Evolutionary conservation across 208 protist species (phyloP).

Genomic region (Leishmania braziliensis): DNA sequence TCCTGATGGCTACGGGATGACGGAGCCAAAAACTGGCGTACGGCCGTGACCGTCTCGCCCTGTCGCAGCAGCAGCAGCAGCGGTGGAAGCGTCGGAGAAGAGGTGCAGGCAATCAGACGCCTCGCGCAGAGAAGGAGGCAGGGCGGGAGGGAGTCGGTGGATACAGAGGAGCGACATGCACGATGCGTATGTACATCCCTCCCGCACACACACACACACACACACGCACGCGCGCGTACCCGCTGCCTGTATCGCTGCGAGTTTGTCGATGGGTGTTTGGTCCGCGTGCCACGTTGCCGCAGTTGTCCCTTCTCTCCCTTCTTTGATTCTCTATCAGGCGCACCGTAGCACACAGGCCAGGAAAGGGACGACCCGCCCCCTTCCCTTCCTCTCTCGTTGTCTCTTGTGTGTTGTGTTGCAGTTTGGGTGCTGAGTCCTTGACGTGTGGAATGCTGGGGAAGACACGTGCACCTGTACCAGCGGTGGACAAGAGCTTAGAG

Average conservation of each 20-base stretch:
- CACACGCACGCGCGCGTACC: too few species aligned
- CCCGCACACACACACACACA: not conserved
- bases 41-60: conserved; percentile 10
- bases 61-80: not conserved
- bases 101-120: not conserved
- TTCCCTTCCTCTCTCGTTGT: too few species aligned
- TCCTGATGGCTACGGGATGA: conserved; percentile 46
- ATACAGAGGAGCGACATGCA: not conserved
- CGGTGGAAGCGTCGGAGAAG: not conserved
- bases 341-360: not conserved
- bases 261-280: not conserved
- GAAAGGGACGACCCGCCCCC: too few species aligned
- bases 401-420: not conserved
- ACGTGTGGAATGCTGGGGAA: too few species aligned
- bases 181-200: not conserved
- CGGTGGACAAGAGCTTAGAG: too few species aligned
- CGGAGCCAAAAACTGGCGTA: conserved; percentile 4
- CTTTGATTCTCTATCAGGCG: not conserved
- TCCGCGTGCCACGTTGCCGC: not conserved
- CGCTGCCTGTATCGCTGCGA: not conserved
- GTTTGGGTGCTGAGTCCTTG: not conserved
- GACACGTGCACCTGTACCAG: too few species aligned
- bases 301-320: not conserved
- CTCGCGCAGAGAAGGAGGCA: not conserved
- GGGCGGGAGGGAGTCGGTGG: not conserved